These are phyloP conservation scores for Metarhizium robertsii DNA, from an alignment of 2,329 filamentous ascomycete species.

Conservation along the genomic window DNA sequence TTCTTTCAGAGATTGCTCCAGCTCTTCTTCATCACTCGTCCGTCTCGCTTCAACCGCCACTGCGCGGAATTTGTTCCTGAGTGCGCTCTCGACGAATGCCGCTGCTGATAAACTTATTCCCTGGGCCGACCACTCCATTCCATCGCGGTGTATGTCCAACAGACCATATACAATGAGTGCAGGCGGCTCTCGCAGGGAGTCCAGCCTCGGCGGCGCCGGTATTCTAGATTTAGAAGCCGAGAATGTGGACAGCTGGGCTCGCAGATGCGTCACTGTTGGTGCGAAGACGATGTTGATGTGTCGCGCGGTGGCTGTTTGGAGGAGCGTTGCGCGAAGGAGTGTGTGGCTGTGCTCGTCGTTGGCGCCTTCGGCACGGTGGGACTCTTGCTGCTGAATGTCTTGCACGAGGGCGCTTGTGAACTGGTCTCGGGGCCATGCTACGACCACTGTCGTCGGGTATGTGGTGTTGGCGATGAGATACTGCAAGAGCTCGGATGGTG, in stretches of 20 bases:
- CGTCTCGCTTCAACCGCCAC: constrained; percentile 37
- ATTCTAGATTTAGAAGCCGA: constrained; percentile 26
- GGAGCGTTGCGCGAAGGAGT: constrained; percentile 56
- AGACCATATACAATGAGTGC: constrained; percentile 56
- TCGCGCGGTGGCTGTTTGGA: constrained; percentile 58
- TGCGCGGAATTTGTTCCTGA: constrained; percentile 31
- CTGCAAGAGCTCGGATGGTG: constrained; percentile 53
- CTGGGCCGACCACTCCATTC: constrained; percentile 68
- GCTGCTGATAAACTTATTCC: constrained; percentile 57
- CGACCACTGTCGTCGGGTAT: constrained; percentile 55
- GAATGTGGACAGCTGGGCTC: constrained; percentile 61
- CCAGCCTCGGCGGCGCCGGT: constrained; percentile 22
- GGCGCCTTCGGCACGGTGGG: neutral
- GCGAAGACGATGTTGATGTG: constrained; percentile 64
- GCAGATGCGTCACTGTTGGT: constrained; percentile 66
- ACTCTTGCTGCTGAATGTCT: constrained; percentile 28
- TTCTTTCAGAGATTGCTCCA: constrained; percentile 35
- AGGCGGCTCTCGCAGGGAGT: constrained; percentile 17
- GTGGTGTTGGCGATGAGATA: constrained; percentile 49
- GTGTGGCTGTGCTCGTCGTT: constrained; percentile 7
- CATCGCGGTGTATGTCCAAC: constrained; percentile 54
- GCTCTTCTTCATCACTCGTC: constrained; percentile 16
- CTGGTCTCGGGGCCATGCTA: constrained; percentile 55
- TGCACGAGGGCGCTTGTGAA: constrained; percentile 54
- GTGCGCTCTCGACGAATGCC: constrained; percentile 51